Evolutionary conservation across 306 rosid genomes (phyloP).

Genomic region (Sicyos baderoa): DNA sequence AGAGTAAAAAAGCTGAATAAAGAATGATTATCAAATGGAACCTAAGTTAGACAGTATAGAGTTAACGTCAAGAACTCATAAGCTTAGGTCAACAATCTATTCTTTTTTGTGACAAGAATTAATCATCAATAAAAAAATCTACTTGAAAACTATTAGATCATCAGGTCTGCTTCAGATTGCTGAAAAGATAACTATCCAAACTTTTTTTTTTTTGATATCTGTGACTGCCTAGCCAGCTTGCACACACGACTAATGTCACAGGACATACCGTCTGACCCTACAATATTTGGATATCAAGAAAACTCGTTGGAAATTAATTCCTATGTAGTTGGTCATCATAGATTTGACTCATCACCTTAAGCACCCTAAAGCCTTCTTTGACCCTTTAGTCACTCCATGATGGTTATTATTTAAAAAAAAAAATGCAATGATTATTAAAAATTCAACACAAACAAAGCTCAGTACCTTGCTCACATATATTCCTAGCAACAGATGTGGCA

Average conservation of each 20-base stretch:
- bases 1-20: neutral
- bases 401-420: neutral
- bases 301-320: too few relatives aligned
- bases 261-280: too few relatives aligned
- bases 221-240: too few relatives aligned
- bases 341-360: too few relatives aligned
- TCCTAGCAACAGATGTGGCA: conserved; percentile 27
- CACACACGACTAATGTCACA: too few relatives aligned
- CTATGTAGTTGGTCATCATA: too few relatives aligned
- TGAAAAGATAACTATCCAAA: neutral
- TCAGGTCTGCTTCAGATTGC: conserved; percentile 2
- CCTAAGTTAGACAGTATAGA: neutral
- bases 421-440: neutral
- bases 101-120: neutral
- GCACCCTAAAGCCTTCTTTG: too few relatives aligned
- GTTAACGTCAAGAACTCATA: neutral
- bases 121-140: neutral
- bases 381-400: too few relatives aligned
- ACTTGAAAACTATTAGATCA: neutral
- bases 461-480: conserved; percentile 39
- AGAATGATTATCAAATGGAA: neutral
- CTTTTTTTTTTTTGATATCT: too few relatives aligned
- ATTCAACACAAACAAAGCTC: neutral
- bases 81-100: neutral
- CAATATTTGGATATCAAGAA: too few relatives aligned